A percentile compares a stretch with the other conserved stretches of the same genome.
These are phyloP conservation scores for Hemerocallis citrina DNA, from an alignment of 106 monocot genomes.

Conservation along the genomic window DNA sequence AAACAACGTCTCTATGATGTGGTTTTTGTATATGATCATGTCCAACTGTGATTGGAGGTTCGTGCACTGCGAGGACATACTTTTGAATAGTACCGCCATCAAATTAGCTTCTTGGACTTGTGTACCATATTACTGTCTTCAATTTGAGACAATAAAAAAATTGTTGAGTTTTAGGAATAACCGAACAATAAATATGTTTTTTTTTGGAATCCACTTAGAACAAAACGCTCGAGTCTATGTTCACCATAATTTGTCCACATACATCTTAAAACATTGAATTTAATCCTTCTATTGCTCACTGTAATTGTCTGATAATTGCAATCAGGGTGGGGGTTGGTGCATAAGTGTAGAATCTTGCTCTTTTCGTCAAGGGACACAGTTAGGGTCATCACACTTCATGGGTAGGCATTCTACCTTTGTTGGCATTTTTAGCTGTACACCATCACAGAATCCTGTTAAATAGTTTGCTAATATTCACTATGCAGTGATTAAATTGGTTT, in stretches of 20 bases:
- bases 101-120: too few species aligned
- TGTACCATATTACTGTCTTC: too few species aligned
- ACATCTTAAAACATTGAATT: too few species aligned
- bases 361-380: conserved; percentile 28
- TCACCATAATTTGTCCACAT: too few species aligned
- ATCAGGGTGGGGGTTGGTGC: conserved; percentile 98
- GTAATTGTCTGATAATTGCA: conserved; percentile 9
- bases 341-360: conserved; percentile 37
- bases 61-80: too few species aligned
- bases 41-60: too few species aligned
- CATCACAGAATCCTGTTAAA: conserved; percentile 70
- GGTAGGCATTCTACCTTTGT: conserved; percentile 27
- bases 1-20: too few species aligned
- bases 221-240: not conserved
- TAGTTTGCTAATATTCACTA: not conserved
- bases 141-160: too few species aligned
- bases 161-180: too few species aligned
- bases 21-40: too few species aligned
- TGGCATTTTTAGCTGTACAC: conserved; percentile 70
- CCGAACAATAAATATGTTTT: not conserved
- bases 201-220: not conserved
- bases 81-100: too few species aligned
- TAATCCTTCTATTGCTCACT: not conserved
- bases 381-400: conserved; percentile 78
- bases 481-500: not conserved